phyloP scores from a whole-genome alignment of 2,329 filamentous ascomycete species.

The Clarireedia hainanense region DNA sequence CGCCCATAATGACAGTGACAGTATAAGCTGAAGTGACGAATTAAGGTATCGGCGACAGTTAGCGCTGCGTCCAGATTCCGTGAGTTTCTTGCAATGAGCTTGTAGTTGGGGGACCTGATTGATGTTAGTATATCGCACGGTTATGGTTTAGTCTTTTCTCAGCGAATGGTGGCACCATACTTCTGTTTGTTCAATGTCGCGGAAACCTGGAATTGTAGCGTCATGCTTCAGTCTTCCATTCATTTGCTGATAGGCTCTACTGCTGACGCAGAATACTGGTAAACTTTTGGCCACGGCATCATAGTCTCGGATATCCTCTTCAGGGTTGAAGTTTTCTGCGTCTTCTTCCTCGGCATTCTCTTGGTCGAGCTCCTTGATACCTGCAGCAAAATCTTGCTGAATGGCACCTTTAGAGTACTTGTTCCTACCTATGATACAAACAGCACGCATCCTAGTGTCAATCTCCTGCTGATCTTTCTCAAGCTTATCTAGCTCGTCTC shows the following conservation, averaged over 20 bases:
- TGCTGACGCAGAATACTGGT: conserved; percentile 58
- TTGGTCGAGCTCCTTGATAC: conserved; percentile 52
- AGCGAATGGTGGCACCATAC: conserved; percentile 13
- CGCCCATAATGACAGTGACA: conserved; percentile 45
- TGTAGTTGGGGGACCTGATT: conserved; percentile 15
- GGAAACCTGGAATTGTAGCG: conserved; percentile 43
- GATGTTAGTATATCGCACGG: neutral
- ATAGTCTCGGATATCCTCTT: conserved; percentile 49
- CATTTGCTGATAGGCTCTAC: conserved; percentile 55
- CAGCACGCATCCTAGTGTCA: conserved; percentile 29
- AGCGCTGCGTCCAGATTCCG: conserved; percentile 39
- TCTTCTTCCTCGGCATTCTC: conserved; percentile 44
- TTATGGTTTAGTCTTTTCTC: no score
- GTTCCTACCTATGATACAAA: conserved; percentile 48
- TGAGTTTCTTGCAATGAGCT: conserved; percentile 50
- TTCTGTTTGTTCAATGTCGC: conserved; percentile 45
- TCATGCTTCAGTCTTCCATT: conserved; percentile 46
- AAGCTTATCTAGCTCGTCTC: conserved; percentile 30
- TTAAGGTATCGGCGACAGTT: conserved; percentile 43
- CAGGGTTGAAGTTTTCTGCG: conserved; percentile 45
- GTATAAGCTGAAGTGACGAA: conserved; percentile 41
- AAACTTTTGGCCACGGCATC: conserved; percentile 45
- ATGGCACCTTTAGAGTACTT: conserved; percentile 46
- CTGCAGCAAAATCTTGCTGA: conserved; percentile 49
- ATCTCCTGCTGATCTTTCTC: conserved; percentile 25